Percentiles rank a stretch among this genome's conserved stretches.
Evolutionary conservation across 345 rosid genomes (phyloP).

Genomic region (Toxicodendron radicans): DNA sequence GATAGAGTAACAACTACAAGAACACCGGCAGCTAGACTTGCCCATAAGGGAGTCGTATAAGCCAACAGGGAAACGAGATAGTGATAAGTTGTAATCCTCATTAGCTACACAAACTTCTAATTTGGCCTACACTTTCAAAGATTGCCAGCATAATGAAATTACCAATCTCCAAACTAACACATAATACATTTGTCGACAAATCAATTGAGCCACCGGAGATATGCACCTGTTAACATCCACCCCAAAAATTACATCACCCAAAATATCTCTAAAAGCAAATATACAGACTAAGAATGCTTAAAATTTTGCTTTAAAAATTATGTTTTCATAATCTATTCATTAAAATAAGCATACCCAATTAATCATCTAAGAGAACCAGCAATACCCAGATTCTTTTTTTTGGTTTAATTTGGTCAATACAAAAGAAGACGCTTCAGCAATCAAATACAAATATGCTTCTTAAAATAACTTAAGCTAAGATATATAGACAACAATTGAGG

Average conservation of each 20-base stretch:
- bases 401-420: not conserved
- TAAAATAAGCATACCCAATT: not conserved
- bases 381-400: not conserved
- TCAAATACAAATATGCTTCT: not conserved
- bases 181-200: not conserved
- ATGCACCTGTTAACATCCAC: slow-evolving; percentile 3
- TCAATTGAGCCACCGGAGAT: not conserved
- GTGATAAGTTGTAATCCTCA: slow-evolving; percentile 16
- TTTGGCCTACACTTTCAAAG: slow-evolving; percentile 7
- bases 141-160: slow-evolving; percentile 34
- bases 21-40: slow-evolving; percentile 57
- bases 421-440: not conserved
- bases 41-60: slow-evolving; percentile 75
- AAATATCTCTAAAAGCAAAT: not conserved
- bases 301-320: not conserved
- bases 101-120: slow-evolving; percentile 18
- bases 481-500: too few species aligned
- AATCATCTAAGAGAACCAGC: slow-evolving; percentile 13
- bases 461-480: too few species aligned
- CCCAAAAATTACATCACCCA: not conserved
- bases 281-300: too few species aligned
- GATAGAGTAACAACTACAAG: slow-evolving; percentile 57
- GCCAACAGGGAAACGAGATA: slow-evolving; percentile 7
- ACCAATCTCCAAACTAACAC: slow-evolving; percentile 14
- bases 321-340: not conserved